These are phyloP conservation scores for Pelargonium cotyledonis DNA, from an alignment of 441 rosid genomes.

Conservation along the genomic window DNA sequence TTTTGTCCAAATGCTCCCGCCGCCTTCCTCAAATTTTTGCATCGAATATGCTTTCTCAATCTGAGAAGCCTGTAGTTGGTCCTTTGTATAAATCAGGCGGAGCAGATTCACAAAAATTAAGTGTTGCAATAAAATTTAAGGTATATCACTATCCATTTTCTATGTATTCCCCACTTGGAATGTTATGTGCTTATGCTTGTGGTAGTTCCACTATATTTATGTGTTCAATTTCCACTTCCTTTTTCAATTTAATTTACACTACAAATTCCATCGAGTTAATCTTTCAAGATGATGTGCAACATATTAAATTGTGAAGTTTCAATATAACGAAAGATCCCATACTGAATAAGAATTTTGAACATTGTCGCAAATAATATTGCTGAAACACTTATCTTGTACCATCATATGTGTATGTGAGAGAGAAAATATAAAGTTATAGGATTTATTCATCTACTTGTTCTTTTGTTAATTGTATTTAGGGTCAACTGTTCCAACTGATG, in stretches of 20 bases:
- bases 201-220: too few species aligned
- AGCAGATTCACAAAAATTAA: constrained; percentile 92
- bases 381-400: background rate
- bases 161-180: too few species aligned
- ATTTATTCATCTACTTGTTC: constrained; percentile 13
- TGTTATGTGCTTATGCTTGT: too few species aligned
- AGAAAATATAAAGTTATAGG: too few species aligned
- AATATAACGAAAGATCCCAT: too few species aligned
- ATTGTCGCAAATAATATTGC: background rate
- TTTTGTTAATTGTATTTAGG: constrained; percentile 31
- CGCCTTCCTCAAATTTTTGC: constrained; percentile 89
- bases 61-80: constrained; percentile 72
- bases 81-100: constrained; percentile 92
- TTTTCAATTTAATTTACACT: background rate
- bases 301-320: too few species aligned
- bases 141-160: constrained; percentile 24
- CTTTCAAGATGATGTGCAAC: background rate
- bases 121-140: constrained; percentile 95
- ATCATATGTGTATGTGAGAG: background rate
- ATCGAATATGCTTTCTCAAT: constrained; percentile 73
- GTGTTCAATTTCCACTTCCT: background rate
- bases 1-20: constrained; percentile 81
- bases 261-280: background rate
- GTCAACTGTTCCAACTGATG: constrained; percentile 97
- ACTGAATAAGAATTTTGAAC: too few species aligned